phyloP scores from a whole-genome alignment of 2,329 filamentous ascomycete species.

The Dactylellina sp. region DNA sequence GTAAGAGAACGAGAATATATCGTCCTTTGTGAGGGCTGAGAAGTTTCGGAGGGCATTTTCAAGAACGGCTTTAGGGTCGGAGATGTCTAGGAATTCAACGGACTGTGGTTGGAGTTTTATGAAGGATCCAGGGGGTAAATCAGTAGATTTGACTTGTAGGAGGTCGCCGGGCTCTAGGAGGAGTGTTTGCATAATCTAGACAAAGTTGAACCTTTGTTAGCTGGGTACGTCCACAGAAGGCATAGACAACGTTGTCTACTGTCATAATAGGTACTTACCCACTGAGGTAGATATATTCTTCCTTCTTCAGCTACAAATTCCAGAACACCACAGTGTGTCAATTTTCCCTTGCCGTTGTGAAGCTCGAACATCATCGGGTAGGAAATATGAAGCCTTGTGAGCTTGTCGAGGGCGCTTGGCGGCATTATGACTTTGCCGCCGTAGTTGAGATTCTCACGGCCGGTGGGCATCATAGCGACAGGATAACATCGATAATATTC shows the following conservation, averaged over 20 bases:
- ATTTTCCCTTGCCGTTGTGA: slow-evolving; percentile 83
- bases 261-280: slow-evolving; percentile 70
- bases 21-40: slow-evolving; percentile 89
- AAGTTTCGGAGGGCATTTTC: slow-evolving; percentile 98
- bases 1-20: slow-evolving; percentile 95
- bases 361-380: slow-evolving; percentile 98
- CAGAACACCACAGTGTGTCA: slow-evolving; percentile 92
- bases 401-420: slow-evolving; percentile 95
- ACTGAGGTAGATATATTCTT: slow-evolving; percentile 93
- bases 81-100: slow-evolving; percentile 93
- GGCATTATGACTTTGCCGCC: slow-evolving; percentile 98
- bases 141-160: slow-evolving; percentile 93
- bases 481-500: slow-evolving; percentile 99
- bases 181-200: slow-evolving; percentile 93
- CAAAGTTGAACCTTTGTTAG: neutral
- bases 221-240: too few relatives aligned
- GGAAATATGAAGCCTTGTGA: slow-evolving; percentile 93
- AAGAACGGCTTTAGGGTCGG: slow-evolving; percentile 94
- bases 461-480: slow-evolving; percentile 89
- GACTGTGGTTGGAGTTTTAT: slow-evolving; percentile 98
- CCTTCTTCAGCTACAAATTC: slow-evolving; percentile 99
- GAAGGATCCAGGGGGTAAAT: slow-evolving; percentile 86
- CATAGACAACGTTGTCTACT: neutral
- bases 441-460: slow-evolving; percentile 90
- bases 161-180: slow-evolving; percentile 91